Conservation (phyloP, 306 rosid species). For the Potentilla sterilis region DNA sequence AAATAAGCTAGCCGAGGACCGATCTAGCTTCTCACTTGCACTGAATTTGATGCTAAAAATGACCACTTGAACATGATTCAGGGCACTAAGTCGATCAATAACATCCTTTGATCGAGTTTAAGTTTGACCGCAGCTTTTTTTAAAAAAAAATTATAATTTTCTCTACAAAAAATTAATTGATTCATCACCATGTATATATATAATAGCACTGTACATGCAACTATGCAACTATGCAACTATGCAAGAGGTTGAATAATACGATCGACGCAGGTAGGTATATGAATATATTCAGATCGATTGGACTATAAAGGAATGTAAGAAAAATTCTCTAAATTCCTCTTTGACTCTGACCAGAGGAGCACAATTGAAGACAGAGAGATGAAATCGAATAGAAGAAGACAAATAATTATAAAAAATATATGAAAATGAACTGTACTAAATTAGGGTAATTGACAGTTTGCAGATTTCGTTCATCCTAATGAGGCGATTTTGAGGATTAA, state of each 20-base stretch:
- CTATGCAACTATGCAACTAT: background rate
- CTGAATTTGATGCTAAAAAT: slow-evolving; percentile 71
- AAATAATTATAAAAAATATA: background rate
- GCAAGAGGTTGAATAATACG: background rate
- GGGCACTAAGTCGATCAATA: slow-evolving; percentile 25
- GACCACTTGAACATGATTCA: slow-evolving; percentile 50
- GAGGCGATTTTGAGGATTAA: slow-evolving; percentile 61
- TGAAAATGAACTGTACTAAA: background rate
- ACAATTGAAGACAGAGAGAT: slow-evolving; percentile 38
- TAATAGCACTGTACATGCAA: background rate
- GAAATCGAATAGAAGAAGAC: slow-evolving; percentile 9
- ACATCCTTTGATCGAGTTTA: slow-evolving; percentile 18
- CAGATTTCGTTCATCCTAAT: slow-evolving; percentile 59
- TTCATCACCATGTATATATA: background rate
- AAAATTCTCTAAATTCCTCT: slow-evolving; percentile 52
- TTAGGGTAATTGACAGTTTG: slow-evolving; percentile 38
- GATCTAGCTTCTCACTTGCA: slow-evolving; percentile 49
- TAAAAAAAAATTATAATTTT: background rate
- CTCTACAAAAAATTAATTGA: background rate
- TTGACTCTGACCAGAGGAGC: slow-evolving; percentile 59
- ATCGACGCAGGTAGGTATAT: background rate
- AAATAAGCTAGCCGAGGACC: slow-evolving; percentile 18
- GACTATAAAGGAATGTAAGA: slow-evolving; percentile 43
- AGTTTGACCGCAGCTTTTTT: slow-evolving; percentile 19
- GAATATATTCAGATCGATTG: background rate